A percentile compares a stretch with the other conserved stretches of the same genome.
phyloP scores from a whole-genome alignment of 192 early-diverging fungal species.

The Linnemannia exigua region DNA sequence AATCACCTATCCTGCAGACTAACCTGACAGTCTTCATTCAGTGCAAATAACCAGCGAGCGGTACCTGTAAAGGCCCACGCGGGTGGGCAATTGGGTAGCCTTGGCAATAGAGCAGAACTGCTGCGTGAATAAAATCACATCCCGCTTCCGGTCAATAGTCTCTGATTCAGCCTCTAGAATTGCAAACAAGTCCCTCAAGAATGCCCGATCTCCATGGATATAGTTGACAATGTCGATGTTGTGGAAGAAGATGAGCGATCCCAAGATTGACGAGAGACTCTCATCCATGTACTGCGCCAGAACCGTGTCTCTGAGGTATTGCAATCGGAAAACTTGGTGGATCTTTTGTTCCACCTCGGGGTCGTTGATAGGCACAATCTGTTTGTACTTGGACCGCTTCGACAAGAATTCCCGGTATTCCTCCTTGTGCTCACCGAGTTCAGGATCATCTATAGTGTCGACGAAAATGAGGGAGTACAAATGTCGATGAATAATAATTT shows the following conservation, averaged over 20 bases:
- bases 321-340: conserved; percentile 87
- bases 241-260: conserved; percentile 85
- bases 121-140: conserved; percentile 85
- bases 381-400: conserved; percentile 71
- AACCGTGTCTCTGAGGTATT: conserved; percentile 90
- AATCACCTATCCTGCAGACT: neutral
- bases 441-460: conserved; percentile 76
- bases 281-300: conserved; percentile 86
- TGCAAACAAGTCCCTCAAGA: conserved; percentile 79
- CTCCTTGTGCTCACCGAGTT: conserved; percentile 76
- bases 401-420: conserved; percentile 82
- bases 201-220: conserved; percentile 76
- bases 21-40: neutral
- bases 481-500: neutral
- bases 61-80: conserved; percentile 77
- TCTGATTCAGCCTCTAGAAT: conserved; percentile 68
- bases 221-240: conserved; percentile 87
- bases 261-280: conserved; percentile 76
- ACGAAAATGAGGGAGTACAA: neutral
- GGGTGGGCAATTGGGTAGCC: conserved; percentile 71
- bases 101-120: conserved; percentile 87
- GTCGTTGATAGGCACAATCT: conserved; percentile 87
- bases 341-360: conserved; percentile 81
- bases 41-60: conserved; percentile 1
- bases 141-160: conserved; percentile 69